Conservation (phyloP, 345 rosid species). For the Corymbia maculata region DNA sequence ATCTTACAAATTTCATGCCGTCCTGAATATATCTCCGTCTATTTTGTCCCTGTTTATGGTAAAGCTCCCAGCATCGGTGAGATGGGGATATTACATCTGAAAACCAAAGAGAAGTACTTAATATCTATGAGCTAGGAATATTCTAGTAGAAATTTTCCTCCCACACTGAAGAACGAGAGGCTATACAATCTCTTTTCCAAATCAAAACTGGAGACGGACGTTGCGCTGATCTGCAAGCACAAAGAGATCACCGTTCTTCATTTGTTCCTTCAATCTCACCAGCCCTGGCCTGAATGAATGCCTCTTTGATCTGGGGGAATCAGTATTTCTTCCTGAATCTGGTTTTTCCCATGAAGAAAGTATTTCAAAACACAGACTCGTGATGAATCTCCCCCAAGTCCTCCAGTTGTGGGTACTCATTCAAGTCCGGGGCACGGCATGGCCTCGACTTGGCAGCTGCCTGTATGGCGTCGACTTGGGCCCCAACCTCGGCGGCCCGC, state of each 20-base stretch:
- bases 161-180: not conserved
- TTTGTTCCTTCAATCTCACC: not conserved
- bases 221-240: not conserved
- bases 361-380: not conserved
- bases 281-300: not conserved
- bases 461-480: conserved; percentile 25
- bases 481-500: conserved; percentile 39
- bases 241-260: not conserved
- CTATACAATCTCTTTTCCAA: not conserved
- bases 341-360: not conserved
- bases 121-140: not conserved
- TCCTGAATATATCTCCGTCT: not conserved
- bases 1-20: not conserved
- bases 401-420: conserved; percentile 24
- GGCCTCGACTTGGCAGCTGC: not conserved
- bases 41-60: not conserved
- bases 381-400: conserved; percentile 4
- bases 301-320: not conserved
- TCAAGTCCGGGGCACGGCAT: conserved; percentile 28
- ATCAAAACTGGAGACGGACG: not conserved
- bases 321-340: not conserved
- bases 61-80: not conserved
- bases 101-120: not conserved
- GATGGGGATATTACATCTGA: not conserved
- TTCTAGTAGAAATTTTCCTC: not conserved